Conservation (phyloP, 345 rosid species). For the Citrus glauca region DNA sequence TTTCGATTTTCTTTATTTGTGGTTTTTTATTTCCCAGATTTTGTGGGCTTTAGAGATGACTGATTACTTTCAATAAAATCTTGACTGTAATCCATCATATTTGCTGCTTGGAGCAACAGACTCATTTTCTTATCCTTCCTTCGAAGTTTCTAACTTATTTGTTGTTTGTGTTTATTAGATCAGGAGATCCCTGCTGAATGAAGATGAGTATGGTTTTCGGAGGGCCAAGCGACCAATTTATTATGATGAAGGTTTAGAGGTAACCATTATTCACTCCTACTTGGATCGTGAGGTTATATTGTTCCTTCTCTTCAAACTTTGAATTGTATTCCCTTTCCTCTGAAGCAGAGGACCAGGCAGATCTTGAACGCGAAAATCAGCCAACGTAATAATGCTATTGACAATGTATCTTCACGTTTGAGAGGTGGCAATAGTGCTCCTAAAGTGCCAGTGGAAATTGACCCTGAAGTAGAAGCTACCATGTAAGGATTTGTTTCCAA, state of each 20-base stretch:
- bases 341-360: slow-evolving; percentile 73
- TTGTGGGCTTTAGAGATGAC: not conserved
- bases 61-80: not conserved
- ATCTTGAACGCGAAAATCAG: slow-evolving; percentile 76
- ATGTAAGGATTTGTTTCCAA: slow-evolving; percentile 23
- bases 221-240: slow-evolving; percentile 67
- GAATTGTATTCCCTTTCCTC: not conserved
- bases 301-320: not conserved
- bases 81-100: not conserved
- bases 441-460: slow-evolving; percentile 40
- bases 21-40: not conserved
- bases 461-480: slow-evolving; percentile 70
- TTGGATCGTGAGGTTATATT: not conserved
- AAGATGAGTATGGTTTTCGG: slow-evolving; percentile 77
- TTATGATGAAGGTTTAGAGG: slow-evolving; percentile 91
- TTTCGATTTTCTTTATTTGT: not conserved
- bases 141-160: not conserved
- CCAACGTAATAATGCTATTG: slow-evolving; percentile 89
- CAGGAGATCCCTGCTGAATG: slow-evolving; percentile 67
- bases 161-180: slow-evolving; percentile 43
- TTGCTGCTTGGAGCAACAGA: not conserved
- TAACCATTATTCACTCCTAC: slow-evolving; percentile 9
- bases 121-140: not conserved
- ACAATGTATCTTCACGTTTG: slow-evolving; percentile 82
- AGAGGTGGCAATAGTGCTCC: slow-evolving; percentile 61